Evolutionary conservation across 2,329 filamentous ascomycete species (phyloP), one percentile per base, ranked within the genome.

Genomic region (Ophiocordyceps sinensis): DNA sequence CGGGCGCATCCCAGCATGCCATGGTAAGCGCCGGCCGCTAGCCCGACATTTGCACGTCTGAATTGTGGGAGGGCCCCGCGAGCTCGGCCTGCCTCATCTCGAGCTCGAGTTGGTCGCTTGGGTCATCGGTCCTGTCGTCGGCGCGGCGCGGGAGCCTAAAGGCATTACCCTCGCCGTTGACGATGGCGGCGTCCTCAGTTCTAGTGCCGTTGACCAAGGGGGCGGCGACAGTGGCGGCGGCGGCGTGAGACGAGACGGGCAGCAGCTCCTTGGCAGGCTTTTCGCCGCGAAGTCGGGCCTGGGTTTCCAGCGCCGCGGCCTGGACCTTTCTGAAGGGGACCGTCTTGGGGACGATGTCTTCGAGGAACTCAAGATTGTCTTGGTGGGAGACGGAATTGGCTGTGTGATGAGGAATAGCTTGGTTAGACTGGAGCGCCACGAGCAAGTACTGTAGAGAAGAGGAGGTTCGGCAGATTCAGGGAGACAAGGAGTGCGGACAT

Each of bases 291-390:
- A 59, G 61, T 41, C 63, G 61, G 19, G 69, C 65, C 38, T 72
- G 68, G 4, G 64, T 68, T 1, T 68, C 66, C 11, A 63, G 64
- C 1, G 73, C 68, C 47, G 75, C 53, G 36, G 78, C 78, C 65
- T 87, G 89, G 63, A 83, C 75, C 50, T 84, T 75, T 56, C 83
- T 85, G 66, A 79, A 93, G 14, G 85, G 79, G 6, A 80, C 75
- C 1, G 88, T 95, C 58, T 82, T 83, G 43, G 91, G 91, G 31
- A 95, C 83, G 23, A 94, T 77, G 61, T 98, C 91, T 47, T 83
- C 73, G 13, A 98, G 75, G 57, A 98, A 98, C 60, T 98, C 88
- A 40, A 98, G 80, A 58, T 93, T 93, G 61, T 96, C 91, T 47
- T 87, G 79, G 57, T 86, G 82, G 8, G 83, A 76, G 42, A 96